Conservation (phyloP, 1,284 basidiomycete species). For the Apiotrichum laibachii region DNA sequence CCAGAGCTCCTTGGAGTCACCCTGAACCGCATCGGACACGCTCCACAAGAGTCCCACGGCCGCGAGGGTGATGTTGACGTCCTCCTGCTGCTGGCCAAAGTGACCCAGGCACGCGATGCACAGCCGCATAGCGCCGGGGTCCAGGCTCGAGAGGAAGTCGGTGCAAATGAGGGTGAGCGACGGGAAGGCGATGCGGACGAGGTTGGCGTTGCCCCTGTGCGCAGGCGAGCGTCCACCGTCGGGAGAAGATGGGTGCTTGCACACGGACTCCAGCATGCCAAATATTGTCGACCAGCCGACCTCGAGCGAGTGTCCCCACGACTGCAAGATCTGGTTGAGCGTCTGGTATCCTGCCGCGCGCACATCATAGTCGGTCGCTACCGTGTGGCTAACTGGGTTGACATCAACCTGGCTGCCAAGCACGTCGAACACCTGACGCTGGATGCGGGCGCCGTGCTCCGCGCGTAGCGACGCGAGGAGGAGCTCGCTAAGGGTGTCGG, state of each 20-base stretch:
- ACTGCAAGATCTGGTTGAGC: conserved; percentile 82
- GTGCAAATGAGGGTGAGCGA: conserved; percentile 86
- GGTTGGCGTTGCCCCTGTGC: conserved; percentile 42
- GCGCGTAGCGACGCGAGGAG: conserved; percentile 67
- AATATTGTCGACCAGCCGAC: conserved; percentile 93
- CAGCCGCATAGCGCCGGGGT: conserved; percentile 72
- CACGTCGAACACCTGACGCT: conserved; percentile 76
- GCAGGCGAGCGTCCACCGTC: not conserved
- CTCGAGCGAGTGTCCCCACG: conserved; percentile 82
- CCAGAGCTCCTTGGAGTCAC: conserved; percentile 81
- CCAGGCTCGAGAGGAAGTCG: conserved; percentile 80
- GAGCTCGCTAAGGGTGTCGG: conserved; percentile 77
- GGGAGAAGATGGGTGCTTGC: conserved; percentile 46
- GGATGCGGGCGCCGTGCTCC: conserved; percentile 58
- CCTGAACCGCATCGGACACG: conserved; percentile 85
- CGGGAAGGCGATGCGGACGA: conserved; percentile 74
- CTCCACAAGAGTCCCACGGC: conserved; percentile 88
- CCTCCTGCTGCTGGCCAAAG: conserved; percentile 80
- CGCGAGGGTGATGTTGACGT: conserved; percentile 93
- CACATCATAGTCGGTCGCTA: conserved; percentile 62
- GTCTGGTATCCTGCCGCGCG: conserved; percentile 83
- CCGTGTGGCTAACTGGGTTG: conserved; percentile 37
- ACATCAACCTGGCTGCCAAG: conserved; percentile 72
- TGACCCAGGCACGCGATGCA: conserved; percentile 87
- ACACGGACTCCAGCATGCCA: conserved; percentile 79